Evolutionary conservation across 108 stramenopile species (phyloP).

Genomic region (Nitzschia sp.): DNA sequence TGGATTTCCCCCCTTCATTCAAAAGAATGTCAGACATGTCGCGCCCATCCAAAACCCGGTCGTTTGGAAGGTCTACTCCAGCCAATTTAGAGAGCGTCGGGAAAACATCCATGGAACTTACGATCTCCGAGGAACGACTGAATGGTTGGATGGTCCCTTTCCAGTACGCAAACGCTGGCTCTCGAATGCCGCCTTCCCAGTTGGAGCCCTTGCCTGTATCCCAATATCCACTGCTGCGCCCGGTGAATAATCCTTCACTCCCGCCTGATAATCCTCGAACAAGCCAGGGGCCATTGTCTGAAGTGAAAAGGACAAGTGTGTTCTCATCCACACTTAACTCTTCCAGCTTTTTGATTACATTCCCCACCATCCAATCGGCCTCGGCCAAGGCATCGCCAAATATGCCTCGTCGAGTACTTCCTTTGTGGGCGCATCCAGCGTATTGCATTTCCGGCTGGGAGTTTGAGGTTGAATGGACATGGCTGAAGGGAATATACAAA

Average conservation of each 20-base stretch:
- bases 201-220: conserved; percentile 49
- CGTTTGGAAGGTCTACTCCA: conserved; percentile 36
- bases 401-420: conserved; percentile 32
- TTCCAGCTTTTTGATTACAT: conserved; percentile 28
- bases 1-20: conserved; percentile 29
- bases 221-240: conserved; percentile 36
- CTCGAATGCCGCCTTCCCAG: conserved; percentile 51
- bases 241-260: conserved; percentile 39
- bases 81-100: conserved; percentile 46
- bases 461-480: conserved; percentile 43
- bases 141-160: conserved; percentile 38
- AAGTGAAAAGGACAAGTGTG: conserved; percentile 46
- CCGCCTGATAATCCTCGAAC: conserved; percentile 21
- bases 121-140: conserved; percentile 30
- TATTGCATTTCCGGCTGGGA: conserved; percentile 33
- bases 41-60: conserved; percentile 39
- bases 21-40: conserved; percentile 42
- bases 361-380: conserved; percentile 47
- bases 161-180: conserved; percentile 51
- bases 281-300: conserved; percentile 54
- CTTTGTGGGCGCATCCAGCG: conserved; percentile 22
- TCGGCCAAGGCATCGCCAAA: conserved; percentile 56
- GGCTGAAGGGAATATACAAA: conserved; percentile 55
- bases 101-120: conserved; percentile 49
- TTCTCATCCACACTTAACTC: conserved; percentile 29